Conservation (phyloP, 345 rosid species). For the Populus simonii region DNA sequence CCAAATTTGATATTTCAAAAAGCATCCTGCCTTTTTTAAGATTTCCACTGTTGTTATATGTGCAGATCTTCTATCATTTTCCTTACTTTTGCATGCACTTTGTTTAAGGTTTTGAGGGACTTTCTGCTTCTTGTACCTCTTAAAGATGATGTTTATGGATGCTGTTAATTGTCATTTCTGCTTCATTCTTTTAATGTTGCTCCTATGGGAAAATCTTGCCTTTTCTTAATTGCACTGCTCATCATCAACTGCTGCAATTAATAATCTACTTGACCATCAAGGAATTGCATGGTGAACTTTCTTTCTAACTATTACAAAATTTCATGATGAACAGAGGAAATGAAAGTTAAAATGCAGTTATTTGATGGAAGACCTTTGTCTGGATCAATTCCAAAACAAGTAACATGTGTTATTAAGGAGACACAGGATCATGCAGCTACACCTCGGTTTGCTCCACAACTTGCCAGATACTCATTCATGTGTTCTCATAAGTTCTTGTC, state of each 20-base stretch:
- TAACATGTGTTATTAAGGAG: slow-evolving; percentile 68
- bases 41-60: background rate
- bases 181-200: background rate
- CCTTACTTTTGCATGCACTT: background rate
- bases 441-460: slow-evolving; percentile 50
- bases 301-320: background rate
- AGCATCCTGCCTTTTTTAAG: background rate
- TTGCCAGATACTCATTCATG: slow-evolving; percentile 4
- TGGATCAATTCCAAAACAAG: slow-evolving; percentile 75
- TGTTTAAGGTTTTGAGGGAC: background rate
- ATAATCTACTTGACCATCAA: no score
- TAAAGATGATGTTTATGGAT: background rate
- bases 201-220: background rate
- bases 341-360: slow-evolving; percentile 68
- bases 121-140: background rate
- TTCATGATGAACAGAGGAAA: slow-evolving; percentile 62
- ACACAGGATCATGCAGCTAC: slow-evolving; percentile 60
- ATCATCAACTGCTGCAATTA: background rate
- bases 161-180: background rate
- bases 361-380: slow-evolving; percentile 73
- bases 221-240: background rate
- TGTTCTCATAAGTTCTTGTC: background rate
- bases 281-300: no score
- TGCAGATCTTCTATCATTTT: background rate
- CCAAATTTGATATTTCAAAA: background rate